Conservation (phyloP, 1,139 yeast genomes). For the Pichia sp. region DNA sequence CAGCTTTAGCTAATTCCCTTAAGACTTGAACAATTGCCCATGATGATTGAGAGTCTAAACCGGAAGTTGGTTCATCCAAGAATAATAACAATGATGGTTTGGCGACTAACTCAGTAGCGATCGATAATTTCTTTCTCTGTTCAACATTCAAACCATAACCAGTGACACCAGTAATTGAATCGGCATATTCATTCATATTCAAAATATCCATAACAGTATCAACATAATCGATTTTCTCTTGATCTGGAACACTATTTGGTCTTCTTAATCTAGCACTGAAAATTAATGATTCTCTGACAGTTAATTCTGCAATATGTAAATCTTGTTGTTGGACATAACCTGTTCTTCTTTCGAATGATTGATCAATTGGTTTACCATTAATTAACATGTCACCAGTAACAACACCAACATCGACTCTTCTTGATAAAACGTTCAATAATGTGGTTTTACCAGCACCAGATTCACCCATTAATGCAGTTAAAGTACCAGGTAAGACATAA, state of each 20-base stretch:
- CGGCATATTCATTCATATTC: slow-evolving; percentile 51
- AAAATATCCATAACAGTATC: slow-evolving; percentile 47
- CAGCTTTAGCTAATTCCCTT: slow-evolving; percentile 43
- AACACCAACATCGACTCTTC: slow-evolving; percentile 47
- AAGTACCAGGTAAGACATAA: slow-evolving; percentile 53
- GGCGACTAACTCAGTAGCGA: slow-evolving; percentile 54
- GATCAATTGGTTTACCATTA: slow-evolving; percentile 43
- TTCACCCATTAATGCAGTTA: slow-evolving; percentile 65
- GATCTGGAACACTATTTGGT: slow-evolving; percentile 41
- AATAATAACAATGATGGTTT: slow-evolving; percentile 47
- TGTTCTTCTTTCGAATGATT: slow-evolving; percentile 47
- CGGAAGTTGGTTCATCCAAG: slow-evolving; percentile 53
- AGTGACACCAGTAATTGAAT: slow-evolving; percentile 52
- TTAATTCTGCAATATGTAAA: slow-evolving; percentile 47
- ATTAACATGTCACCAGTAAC: slow-evolving; percentile 54
- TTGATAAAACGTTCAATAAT: slow-evolving; percentile 54
- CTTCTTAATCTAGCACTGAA: slow-evolving; percentile 55
- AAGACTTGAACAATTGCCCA: slow-evolving; percentile 49
- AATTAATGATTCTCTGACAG: slow-evolving; percentile 51
- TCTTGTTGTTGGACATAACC: slow-evolving; percentile 62
- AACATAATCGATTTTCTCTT: slow-evolving; percentile 46
- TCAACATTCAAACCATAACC: slow-evolving; percentile 60
- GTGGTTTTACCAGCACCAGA: slow-evolving; percentile 75
- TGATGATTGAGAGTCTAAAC: slow-evolving; percentile 51
- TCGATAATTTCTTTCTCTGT: slow-evolving; percentile 36